phyloP scores from a whole-genome alignment of 371 early-diverging fungal species.

The Umbelopsis sp. region DNA sequence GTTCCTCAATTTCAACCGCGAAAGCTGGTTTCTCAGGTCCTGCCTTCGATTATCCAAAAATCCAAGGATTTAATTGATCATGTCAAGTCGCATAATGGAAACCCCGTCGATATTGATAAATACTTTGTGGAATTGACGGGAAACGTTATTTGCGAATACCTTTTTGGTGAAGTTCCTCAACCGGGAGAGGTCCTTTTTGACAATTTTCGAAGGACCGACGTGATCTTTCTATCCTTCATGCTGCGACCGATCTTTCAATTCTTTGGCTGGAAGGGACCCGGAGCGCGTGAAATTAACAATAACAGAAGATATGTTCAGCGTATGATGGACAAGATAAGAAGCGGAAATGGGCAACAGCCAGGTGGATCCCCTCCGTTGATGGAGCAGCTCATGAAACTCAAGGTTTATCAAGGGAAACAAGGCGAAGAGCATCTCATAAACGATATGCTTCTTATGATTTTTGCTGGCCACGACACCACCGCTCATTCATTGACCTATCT shows the following conservation, averaged over 20 bases:
- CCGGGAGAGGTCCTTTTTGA: neutral
- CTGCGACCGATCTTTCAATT: neutral
- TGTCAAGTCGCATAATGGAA: neutral
- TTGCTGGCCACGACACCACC: constrained; percentile 19
- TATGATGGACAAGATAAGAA: neutral
- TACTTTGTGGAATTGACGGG: constrained; percentile 1
- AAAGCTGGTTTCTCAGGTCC: neutral
- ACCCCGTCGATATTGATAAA: constrained; percentile 11
- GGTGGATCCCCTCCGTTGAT: neutral
- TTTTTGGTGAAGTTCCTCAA: constrained; percentile 7
- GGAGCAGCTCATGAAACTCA: neutral
- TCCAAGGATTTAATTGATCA: neutral
- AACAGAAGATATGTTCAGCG: neutral
- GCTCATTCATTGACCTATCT: constrained; percentile 9
- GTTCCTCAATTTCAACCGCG: constrained; percentile 19
- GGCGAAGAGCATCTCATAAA: neutral
- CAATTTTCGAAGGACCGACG: neutral
- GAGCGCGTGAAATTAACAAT: neutral
- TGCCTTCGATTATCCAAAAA: constrained; percentile 3
- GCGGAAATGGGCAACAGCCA: neutral
- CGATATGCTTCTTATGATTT: constrained; percentile 2
- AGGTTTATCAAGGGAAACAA: neutral
- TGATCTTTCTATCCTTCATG: neutral
- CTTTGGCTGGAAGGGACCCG: neutral
- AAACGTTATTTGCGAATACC: constrained; percentile 18